Percentiles rank a stretch among this genome's conserved stretches.
phyloP scores from a whole-genome alignment of 1,284 basidiomycete genomes.

The Earliella scabrosa region DNA sequence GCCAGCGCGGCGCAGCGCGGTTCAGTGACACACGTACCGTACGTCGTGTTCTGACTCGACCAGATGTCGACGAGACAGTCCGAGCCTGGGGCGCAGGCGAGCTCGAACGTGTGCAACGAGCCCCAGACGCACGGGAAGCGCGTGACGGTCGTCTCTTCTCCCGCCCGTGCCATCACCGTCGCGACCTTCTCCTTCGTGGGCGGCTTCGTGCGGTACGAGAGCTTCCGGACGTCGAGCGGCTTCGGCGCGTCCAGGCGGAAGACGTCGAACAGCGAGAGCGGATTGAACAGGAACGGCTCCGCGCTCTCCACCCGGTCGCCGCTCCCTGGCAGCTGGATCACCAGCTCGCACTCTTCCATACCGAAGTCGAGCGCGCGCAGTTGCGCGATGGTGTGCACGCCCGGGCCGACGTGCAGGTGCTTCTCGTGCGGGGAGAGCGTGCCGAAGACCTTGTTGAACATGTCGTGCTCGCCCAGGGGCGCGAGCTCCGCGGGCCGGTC shows the following conservation, averaged over 20 bases:
- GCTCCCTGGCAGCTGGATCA: conserved; percentile 26
- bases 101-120: conserved; percentile 26
- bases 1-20: neutral
- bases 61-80: conserved; percentile 29
- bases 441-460: conserved; percentile 23
- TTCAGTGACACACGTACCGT: conserved; percentile 15
- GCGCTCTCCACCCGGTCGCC: conserved; percentile 22
- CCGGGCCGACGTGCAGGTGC: conserved; percentile 22
- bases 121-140: conserved; percentile 30
- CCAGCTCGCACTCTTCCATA: conserved; percentile 33
- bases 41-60: conserved; percentile 31
- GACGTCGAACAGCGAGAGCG: conserved; percentile 20
- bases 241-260: conserved; percentile 23
- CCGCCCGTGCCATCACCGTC: conserved; percentile 21
- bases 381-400: conserved; percentile 29
- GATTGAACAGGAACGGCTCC: conserved; percentile 24
- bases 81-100: conserved; percentile 22
- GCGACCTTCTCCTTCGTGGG: conserved; percentile 17
- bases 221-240: conserved; percentile 24
- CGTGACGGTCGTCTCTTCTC: conserved; percentile 23
- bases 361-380: conserved; percentile 32
- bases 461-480: conserved; percentile 30
- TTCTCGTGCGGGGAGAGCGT: conserved; percentile 28
- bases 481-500: conserved; percentile 23
- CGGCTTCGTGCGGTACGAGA: conserved; percentile 27